Evolutionary conservation across 371 early-diverging fungal genomes (phyloP).

Genomic region (Sporodiniella umbellata): DNA sequence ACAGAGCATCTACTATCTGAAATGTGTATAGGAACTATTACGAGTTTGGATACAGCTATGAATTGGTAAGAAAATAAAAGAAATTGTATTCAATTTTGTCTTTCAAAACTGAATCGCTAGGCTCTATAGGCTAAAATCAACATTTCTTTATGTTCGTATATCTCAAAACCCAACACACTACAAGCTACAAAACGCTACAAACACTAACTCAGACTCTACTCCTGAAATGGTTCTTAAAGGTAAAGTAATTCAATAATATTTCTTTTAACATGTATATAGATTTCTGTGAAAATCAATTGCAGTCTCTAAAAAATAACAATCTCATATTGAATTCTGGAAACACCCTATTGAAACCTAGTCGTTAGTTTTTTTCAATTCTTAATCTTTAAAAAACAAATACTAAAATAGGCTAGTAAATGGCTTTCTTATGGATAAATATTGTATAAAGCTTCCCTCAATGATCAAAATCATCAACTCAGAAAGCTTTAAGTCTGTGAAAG

Average conservation of each 20-base stretch:
- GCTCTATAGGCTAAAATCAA: conserved; percentile 60
- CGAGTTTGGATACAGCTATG: conserved; percentile 48
- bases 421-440: conserved; percentile 51
- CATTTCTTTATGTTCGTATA: conserved; percentile 71
- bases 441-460: conserved; percentile 45
- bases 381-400: no score
- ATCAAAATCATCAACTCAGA: conserved; percentile 19
- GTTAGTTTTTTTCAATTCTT: conserved; percentile 11
- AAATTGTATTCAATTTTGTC: not conserved
- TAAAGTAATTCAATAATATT: no score
- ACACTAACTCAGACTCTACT: not conserved
- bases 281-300: conserved; percentile 54
- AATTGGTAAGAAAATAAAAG: conserved; percentile 48
- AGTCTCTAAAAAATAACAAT: conserved; percentile 18
- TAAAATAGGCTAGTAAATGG: conserved; percentile 33
- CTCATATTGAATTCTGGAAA: conserved; percentile 11
- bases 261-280: no score
- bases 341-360: conserved; percentile 7
- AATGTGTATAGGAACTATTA: conserved; percentile 71
- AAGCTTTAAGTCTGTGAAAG: conserved; percentile 19
- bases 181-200: conserved; percentile 9
- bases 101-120: no score
- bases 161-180: conserved; percentile 63
- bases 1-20: conserved; percentile 85
- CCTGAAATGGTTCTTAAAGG: conserved; percentile 49